Evolutionary conservation across 331 rosid genomes (phyloP).

Genomic region (Phaseolus coccineus): DNA sequence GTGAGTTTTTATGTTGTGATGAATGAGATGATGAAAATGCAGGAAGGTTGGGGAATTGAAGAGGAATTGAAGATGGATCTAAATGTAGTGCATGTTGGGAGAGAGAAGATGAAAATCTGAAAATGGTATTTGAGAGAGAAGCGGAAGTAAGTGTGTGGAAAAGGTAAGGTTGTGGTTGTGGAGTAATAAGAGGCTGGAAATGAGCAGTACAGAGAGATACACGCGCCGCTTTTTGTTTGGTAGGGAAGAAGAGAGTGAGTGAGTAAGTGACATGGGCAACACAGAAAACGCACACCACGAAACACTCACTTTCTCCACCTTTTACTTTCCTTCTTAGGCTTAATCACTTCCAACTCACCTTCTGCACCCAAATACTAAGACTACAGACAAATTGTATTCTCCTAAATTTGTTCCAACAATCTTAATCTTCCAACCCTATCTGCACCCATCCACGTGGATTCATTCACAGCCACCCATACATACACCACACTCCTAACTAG

Average conservation of each 20-base stretch:
- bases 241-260: neutral
- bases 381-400: no score
- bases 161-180: neutral
- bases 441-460: no score
- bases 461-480: no score
- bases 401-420: no score
- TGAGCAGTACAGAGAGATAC: constrained; percentile 40
- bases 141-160: neutral
- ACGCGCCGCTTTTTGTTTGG: constrained; percentile 51
- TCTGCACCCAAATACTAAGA: neutral
- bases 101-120: neutral
- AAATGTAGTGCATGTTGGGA: neutral
- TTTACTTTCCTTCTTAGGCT: neutral
- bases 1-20: neutral
- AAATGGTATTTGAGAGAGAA: neutral
- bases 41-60: neutral
- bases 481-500: no score
- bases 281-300: no score
- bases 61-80: neutral
- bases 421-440: no score
- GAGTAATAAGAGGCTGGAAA: constrained; percentile 39
- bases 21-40: neutral
- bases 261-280: no score
- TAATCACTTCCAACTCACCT: neutral
- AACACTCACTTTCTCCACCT: no score